Conservation (phyloP, 129 eudicot genomes). For the Flaveria trinervia region DNA sequence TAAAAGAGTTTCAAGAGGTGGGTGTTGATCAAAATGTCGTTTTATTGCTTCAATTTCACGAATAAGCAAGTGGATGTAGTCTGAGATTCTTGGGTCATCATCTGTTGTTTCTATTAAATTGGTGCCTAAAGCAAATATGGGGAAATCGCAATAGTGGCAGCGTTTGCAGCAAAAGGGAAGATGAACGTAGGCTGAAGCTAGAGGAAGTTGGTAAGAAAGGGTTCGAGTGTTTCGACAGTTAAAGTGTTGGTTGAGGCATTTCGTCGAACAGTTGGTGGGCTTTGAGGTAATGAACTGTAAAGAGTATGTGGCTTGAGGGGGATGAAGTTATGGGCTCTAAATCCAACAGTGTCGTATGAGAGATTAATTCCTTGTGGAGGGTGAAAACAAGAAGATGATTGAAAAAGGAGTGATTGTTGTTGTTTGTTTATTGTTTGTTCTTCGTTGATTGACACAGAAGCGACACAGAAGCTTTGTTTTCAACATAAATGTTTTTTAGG, state of each 20-base stretch:
- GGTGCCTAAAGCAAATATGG: constrained; percentile 81
- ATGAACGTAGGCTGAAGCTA: constrained; percentile 85
- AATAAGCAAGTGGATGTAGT: constrained; percentile 56
- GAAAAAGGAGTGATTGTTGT: too few relatives aligned
- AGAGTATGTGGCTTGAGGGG: background rate
- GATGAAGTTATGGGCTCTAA: constrained; percentile 8
- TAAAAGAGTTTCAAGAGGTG: constrained; percentile 84
- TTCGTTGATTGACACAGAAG: too few relatives aligned
- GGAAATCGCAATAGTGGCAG: constrained; percentile 96
- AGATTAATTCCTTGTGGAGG: too few relatives aligned
- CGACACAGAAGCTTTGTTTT: too few relatives aligned
- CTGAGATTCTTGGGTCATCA: constrained; percentile 65
- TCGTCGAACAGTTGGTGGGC: constrained; percentile 77
- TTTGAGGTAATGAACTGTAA: constrained; percentile 31
- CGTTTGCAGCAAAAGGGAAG: constrained; percentile 98
- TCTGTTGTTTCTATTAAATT: constrained; percentile 41
- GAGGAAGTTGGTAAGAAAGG: constrained; percentile 53
- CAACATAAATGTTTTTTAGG: too few relatives aligned
- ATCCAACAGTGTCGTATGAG: too few relatives aligned
- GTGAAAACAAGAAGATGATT: too few relatives aligned
- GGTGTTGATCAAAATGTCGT: constrained; percentile 37
- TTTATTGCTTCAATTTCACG: constrained; percentile 72
- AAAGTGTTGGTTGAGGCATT: constrained; percentile 50
- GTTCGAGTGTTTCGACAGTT: constrained; percentile 31
- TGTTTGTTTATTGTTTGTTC: too few relatives aligned